Base-by-base conservation (phyloP, 352 stramenopile genomes). In the Phytophthora multivora region DNA sequence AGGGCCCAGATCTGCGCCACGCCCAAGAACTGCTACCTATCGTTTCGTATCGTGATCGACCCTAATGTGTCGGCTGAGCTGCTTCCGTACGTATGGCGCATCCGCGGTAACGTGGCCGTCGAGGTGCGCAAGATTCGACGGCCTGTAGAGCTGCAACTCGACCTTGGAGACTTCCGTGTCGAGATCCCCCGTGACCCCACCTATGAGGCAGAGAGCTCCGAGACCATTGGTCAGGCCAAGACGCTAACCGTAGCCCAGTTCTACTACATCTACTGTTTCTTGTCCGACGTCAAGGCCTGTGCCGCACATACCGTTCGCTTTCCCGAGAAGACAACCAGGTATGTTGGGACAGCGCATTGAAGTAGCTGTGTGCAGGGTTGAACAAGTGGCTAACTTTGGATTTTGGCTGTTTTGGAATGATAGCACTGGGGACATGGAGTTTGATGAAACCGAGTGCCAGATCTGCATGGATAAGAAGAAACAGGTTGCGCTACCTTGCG, bases 391-490 rank as follows among this genome's bases (percentile, higher is more conserved):
- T 65, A 70, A 68, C 33, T 56, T 58, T 57, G 16, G 15, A 43
- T 13, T 43, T 18, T 7, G 25, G 35, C 41, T 66, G 43, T 53
- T 58, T 66, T n/a, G 30, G 26, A 51, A 50, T 48, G 18, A 35
- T 31, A 72, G 66, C 35, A 47, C 47, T 38, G 63, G 53, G 8
- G 63, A 82, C n/a, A 41, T 55, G 16, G 69, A 83, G 23, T 89
- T 88, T 76, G 83, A 93, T 47, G 84, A 93, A 42, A 85, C 76
- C 12, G 84, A 93, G 67, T 93, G 84, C 41, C 80, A 91, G 57
- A 93, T 93, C 40, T 93, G 84, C 65, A 93, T 93, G 84, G 84
- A 93, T 69, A 89, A 89, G 67, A 70, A 89, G 58, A 93, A 91
- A 67, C 79, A 93, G 63, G 79, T 93, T 11, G 82, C 77, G 13